Evolutionary conservation across 306 rosid species (phyloP), one percentile per base, ranked within the genome.

Genomic region (Carpinus viminea): DNA sequence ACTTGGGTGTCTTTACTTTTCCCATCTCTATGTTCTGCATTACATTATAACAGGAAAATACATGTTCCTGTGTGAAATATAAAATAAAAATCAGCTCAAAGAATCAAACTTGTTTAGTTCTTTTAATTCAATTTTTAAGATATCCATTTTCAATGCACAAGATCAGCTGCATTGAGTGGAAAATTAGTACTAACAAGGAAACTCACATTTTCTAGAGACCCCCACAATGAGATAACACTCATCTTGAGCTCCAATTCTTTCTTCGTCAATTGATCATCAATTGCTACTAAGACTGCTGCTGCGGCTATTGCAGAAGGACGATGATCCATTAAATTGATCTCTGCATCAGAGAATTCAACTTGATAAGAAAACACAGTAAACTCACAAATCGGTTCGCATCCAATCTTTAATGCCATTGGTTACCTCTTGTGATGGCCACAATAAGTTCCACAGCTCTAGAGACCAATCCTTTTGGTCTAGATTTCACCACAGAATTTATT

Each of bases 261-360:
- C 83, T 86, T 82, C 10, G 87, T 84, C 71, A 91, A 86, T 77
- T 83, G 86, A 56, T 79, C 72, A 84, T 86, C 90, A 72, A 73
- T 80, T 64, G 90, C 88, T 68, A 90, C 97, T 56, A 95, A 85
- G 70, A 91, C 83, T 21, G 98, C 90, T 24, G 97, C 92, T 2
- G 92, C 96, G 9, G 98, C 97, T 50, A 95, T 84, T 53, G 90
- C 18, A 16, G 97, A 92, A 31, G 98, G 92, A 43, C 91, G 60
- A 73, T 83, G 87, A 84, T 88, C 87, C 84, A 84, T 82, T 78
- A 87, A 87, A 84, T 87, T 83, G 74, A 80, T 79, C 76, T 90
- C 98, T 95, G 83, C 81, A 85, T 0, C 36, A 31, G 60, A 59
- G 43, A 78, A 66, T 15, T 57, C 45, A 73, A 18, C 41, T n/a